Evolutionary conservation across 306 rosid species (phyloP), one percentile per base, ranked within the genome.

Genomic region (Purshia tridentata): DNA sequence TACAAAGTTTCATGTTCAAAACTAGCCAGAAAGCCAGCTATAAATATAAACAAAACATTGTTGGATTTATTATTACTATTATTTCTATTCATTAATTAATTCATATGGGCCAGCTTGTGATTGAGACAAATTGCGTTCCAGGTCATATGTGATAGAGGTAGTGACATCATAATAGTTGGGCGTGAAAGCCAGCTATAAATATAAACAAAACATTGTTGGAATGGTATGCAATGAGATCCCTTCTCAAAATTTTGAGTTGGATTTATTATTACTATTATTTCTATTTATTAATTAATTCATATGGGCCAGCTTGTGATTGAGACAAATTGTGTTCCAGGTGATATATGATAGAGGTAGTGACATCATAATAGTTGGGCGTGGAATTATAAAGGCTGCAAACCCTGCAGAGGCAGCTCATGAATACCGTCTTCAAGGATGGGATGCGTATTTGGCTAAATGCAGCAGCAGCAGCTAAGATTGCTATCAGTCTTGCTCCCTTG

Each of bases 81-180:
- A 5, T 39, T 39, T 15, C 23, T 9, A 15, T 45, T 58, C 8
- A 16, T 19, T n/a, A n/a, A 4, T 9, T 19, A 55, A 4, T 49
- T 55, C n/a, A 10, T 11, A 12, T 18, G 8, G 4, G 41, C 51
- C 7, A 41, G 5, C 20, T 56, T 41, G 22, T 67, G 45, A 62
- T 48, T 16, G 39, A 12, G 19, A 61, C 4, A 72, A 82, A 49
- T 42, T 50, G 44, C 73, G 8, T 84, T 88, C 5, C 82, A 91
- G 98, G 97, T 91, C 0, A 80, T 93, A n/a, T 83, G 82, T 49
- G 89, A 93, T 9, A 87, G 96, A 82, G 97, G 97, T 18, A 93
- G 97, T 54, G 97, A 93, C 82, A 81, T 91, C 51, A 91, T 91
- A 67, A 91, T 91, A 0, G 98, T 89, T n/a, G 98, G 98, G 6